Percentiles rank a stretch among this genome's conserved stretches.
These are phyloP conservation scores for Aspergillus fructus DNA, from an alignment of 2,329 filamentous ascomycete species.

Conservation along the genomic window DNA sequence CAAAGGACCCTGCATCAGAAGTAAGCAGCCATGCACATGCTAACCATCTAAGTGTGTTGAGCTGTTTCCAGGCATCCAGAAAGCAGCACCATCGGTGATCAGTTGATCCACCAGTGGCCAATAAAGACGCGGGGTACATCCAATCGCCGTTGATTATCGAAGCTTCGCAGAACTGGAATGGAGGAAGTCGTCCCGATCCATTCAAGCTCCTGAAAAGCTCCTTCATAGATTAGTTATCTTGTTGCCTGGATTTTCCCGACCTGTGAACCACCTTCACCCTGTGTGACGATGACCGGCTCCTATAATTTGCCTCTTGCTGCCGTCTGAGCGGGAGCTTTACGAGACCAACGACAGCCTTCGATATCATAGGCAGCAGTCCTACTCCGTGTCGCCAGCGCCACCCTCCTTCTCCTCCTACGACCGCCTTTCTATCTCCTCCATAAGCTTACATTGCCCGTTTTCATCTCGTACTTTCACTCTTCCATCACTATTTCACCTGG, in stretches of 20 bases:
- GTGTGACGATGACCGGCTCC: slow-evolving; percentile 5
- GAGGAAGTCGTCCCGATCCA: neutral
- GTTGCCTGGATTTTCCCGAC: slow-evolving; percentile 13
- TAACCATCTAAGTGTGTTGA: neutral
- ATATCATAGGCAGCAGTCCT: slow-evolving; percentile 18
- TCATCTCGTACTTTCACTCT: neutral
- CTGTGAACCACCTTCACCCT: neutral
- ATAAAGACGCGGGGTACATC: slow-evolving; percentile 7
- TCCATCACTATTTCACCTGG: neutral
- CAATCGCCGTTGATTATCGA: neutral
- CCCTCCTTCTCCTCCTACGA: neutral
- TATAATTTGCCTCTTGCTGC: slow-evolving; percentile 9
- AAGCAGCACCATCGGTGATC: neutral
- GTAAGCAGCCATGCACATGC: neutral
- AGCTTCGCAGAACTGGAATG: neutral
- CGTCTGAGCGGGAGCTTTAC: slow-evolving; percentile 8
- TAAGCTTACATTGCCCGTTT: neutral
- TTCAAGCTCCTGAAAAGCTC: slow-evolving; percentile 3
- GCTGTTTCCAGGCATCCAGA: neutral
- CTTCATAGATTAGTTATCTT: slow-evolving; percentile 6
- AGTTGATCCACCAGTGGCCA: slow-evolving; percentile 6
- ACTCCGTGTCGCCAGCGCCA: slow-evolving; percentile 1
- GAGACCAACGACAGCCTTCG: slow-evolving; percentile 8
- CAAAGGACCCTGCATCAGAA: neutral
- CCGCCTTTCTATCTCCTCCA: neutral